A percentile compares a stretch with the other conserved stretches of the same genome.
Conservation (phyloP, 2,329 filamentous ascomycete species). For the Dothistroma pini region DNA sequence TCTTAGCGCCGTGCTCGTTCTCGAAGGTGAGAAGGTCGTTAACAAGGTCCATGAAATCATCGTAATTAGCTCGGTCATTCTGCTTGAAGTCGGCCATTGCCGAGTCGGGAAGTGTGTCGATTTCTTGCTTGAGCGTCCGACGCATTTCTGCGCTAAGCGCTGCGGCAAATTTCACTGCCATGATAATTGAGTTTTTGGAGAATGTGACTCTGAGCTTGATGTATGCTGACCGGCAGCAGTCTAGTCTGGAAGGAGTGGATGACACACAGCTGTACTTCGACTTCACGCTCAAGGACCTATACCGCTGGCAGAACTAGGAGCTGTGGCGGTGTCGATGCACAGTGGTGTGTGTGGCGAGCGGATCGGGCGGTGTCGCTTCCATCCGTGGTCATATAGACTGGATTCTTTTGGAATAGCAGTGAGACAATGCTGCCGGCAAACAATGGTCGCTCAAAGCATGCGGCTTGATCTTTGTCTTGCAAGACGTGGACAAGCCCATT, state of each 20-base stretch:
- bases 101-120: neutral
- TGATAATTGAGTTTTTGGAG: neutral
- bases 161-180: neutral
- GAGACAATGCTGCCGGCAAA: neutral
- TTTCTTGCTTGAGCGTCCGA: neutral
- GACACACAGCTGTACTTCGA: neutral
- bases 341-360: neutral
- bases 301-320: neutral
- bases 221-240: neutral
- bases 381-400: neutral
- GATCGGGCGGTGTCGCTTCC: neutral
- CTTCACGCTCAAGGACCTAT: neutral
- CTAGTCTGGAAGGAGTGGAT: neutral
- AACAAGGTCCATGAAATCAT: neutral
- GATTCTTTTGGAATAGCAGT: neutral
- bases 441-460: neutral
- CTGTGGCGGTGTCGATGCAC: neutral
- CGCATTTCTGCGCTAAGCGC: neutral
- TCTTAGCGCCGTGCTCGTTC: neutral
- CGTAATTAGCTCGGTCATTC: neutral
- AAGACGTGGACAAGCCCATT: neutral
- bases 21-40: neutral
- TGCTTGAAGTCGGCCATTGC: neutral
- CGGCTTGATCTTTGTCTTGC: neutral
- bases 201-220: no score